phyloP scores from a whole-genome alignment of 2,329 filamentous ascomycete species.

The Furcasterigmium furcatum region DNA sequence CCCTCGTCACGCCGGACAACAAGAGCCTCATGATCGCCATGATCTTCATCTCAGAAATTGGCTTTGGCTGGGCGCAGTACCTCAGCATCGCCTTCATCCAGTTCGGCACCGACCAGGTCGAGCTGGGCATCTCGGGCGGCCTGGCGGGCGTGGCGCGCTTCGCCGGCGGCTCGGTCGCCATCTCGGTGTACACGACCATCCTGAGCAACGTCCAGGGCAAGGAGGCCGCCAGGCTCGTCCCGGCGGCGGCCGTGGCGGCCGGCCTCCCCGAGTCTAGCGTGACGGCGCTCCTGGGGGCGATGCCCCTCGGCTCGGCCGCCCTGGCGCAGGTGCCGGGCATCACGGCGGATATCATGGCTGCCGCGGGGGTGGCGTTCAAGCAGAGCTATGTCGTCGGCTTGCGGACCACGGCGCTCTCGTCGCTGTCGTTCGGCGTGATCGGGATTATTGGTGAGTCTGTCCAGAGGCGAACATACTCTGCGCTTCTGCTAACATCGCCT shows the following conservation, averaged over 20 bases:
- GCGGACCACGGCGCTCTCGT: constrained; percentile 22
- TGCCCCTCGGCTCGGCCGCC: constrained; percentile 18
- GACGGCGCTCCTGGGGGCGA: constrained; percentile 21
- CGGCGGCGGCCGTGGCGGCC: constrained; percentile 26
- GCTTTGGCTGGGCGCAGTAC: constrained; percentile 44
- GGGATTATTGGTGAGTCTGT: constrained; percentile 22
- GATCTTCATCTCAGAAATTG: constrained; percentile 38
- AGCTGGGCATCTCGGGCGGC: constrained; percentile 40
- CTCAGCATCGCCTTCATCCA: constrained; percentile 45
- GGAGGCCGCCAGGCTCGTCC: constrained; percentile 25
- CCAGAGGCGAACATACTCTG: too few relatives aligned
- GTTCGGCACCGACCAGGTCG: constrained; percentile 44
- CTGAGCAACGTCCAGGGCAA: constrained; percentile 29
- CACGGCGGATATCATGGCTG: constrained; percentile 18
- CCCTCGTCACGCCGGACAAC: constrained; percentile 35
- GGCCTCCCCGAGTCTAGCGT: constrained; percentile 26
- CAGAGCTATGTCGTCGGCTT: constrained; percentile 25
- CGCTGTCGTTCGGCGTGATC: constrained; percentile 23
- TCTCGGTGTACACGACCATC: constrained; percentile 36
- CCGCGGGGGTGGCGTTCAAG: constrained; percentile 22
- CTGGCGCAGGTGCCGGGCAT: constrained; percentile 20
- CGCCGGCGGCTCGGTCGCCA: constrained; percentile 37
- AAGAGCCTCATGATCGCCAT: constrained; percentile 44
- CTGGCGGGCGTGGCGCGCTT: constrained; percentile 38
- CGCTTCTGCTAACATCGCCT: too few relatives aligned